These are phyloP conservation scores for Calonectria hongkongensis DNA, from an alignment of 2,329 filamentous ascomycete species.

Conservation along the genomic window DNA sequence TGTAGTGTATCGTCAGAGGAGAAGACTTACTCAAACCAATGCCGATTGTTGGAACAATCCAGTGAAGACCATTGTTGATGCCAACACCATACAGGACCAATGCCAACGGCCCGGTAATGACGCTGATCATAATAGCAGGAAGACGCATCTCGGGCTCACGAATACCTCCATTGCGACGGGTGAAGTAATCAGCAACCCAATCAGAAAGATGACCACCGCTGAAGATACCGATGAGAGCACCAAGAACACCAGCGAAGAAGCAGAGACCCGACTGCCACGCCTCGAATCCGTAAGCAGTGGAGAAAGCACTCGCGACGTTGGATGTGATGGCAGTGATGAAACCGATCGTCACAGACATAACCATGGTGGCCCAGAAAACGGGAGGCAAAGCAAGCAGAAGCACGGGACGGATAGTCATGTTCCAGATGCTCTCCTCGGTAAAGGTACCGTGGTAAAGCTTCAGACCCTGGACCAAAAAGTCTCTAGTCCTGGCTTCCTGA, in stretches of 20 bases:
- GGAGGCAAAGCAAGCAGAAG: conserved; percentile 68
- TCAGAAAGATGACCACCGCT: conserved; percentile 61
- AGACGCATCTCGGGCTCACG: conserved; percentile 64
- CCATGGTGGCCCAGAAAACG: conserved; percentile 71
- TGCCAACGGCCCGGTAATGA: conserved; percentile 37
- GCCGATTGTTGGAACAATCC: conserved; percentile 49
- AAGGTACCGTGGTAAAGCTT: conserved; percentile 40
- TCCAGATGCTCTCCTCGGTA: conserved; percentile 51
- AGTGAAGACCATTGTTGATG: conserved; percentile 44
- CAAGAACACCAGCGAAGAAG: conserved; percentile 68
- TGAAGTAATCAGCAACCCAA: conserved; percentile 58
- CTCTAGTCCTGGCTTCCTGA: conserved; percentile 16
- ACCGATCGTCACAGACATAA: conserved; percentile 71
- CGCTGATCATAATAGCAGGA: conserved; percentile 61
- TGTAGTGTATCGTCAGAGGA: too few relatives aligned
- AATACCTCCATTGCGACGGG: conserved; percentile 59
- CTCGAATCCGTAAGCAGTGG: conserved; percentile 63
- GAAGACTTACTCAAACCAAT: conserved; percentile 62
- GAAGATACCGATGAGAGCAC: conserved; percentile 60
- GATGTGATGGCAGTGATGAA: conserved; percentile 72
- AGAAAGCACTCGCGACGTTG: conserved; percentile 64
- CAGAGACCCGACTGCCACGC: conserved; percentile 68
- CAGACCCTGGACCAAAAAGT: conserved; percentile 30
- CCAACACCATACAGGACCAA: conserved; percentile 42
- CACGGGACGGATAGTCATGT: conserved; percentile 68